Base-by-base conservation (phyloP, 2,329 filamentous ascomycete species). In the Drechslera avenae region DNA sequence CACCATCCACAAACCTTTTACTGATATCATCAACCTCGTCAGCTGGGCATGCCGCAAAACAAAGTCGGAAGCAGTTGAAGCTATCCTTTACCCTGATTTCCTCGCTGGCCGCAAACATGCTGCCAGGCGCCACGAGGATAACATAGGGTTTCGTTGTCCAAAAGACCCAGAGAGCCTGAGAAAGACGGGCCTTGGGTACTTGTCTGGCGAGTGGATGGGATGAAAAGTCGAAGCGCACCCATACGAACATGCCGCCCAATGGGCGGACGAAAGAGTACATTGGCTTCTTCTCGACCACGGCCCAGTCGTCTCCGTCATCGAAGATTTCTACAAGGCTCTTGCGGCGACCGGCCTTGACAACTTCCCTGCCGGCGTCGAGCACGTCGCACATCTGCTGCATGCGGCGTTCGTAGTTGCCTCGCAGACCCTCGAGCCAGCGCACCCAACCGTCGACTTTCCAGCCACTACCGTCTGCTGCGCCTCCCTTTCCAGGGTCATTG, bases 361-460 rank as follows among this genome's bases (percentile, higher is more conserved):
- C 74, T 64, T 81, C 83, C 35, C 85, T 81, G 46, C 87, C 83
- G 4, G 83, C 81, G 66, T 94, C 88, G 12, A 97, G 83, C 45
- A 85, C 81, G 6, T 76, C 76, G 73, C 87, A 89, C 90, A 96
- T 95, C 57, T 78, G 75, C 63, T 83, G 83, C 90, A 96, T 96
- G 52, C 92, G 86, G 33, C 86, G 81, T 77, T 96, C 90, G 75
- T 97, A 97, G 63, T 85, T 84, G 49, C 88, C 90, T 19, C 91
- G 85, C 12, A 97, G 81, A 6, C 91, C 91, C 54, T 87, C 88
- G 18, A 97, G 84, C 92, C 92, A 97, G 59, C 90, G 87, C 12
- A 96, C 87, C 90, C 90, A 97, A 57, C 92, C 92, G 54, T 86
- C 85, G 56, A 87, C 84, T 64, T 89, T 81, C 92, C 92, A 97